Conservation (phyloP, 164 flowering plant species). For the Chimonanthus salicifolius region DNA sequence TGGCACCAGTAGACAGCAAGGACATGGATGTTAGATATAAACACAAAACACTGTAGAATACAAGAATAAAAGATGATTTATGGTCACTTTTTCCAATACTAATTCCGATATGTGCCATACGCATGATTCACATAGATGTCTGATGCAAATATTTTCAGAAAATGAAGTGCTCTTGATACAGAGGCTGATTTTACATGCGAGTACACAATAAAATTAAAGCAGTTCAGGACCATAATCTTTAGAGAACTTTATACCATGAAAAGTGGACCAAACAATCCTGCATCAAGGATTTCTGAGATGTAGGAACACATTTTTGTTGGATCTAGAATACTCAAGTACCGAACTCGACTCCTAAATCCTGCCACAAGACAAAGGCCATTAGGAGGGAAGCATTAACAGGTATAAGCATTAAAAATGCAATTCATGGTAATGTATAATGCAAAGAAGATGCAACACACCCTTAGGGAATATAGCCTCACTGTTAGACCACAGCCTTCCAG, state of each 20-base stretch:
- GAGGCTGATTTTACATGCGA: too few species aligned
- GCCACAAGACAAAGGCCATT: constrained; percentile 23
- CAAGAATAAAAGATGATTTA: too few species aligned
- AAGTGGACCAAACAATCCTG: constrained; percentile 61
- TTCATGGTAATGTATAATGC: neutral
- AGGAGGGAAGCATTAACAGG: neutral
- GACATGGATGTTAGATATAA: too few species aligned
- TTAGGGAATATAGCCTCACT: constrained; percentile 79
- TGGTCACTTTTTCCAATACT: too few species aligned
- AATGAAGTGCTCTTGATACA: too few species aligned
- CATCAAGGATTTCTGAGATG: constrained; percentile 83
- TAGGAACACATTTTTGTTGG: constrained; percentile 65
- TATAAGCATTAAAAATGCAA: neutral
- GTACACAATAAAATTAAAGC: too few species aligned
- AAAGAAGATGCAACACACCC: constrained; percentile 39
- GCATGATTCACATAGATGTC: too few species aligned
- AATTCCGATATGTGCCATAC: too few species aligned
- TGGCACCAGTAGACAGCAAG: too few species aligned
- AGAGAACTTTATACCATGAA: constrained; percentile 58
- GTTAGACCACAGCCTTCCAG: constrained; percentile 75
- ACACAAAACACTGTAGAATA: too few species aligned
- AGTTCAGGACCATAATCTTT: too few species aligned
- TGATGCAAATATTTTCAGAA: too few species aligned
- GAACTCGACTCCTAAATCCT: constrained; percentile 91
- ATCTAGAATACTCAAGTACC: constrained; percentile 66